Base-by-base conservation (phyloP, 2,329 filamentous ascomycete genomes). In the Trichoderma gracile region DNA sequence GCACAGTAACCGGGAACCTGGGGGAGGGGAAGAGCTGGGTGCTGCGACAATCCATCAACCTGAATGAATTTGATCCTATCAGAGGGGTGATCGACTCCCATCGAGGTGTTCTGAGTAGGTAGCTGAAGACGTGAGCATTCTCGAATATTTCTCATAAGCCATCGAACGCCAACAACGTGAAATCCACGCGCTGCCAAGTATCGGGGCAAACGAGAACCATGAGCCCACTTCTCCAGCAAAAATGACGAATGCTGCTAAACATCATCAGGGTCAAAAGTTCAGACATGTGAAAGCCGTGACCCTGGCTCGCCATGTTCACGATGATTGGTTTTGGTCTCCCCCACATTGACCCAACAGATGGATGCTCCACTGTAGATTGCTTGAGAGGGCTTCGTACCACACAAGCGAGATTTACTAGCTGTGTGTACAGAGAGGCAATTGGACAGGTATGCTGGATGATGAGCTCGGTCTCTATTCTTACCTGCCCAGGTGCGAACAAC, bases 291-390 rank as follows among this genome's bases (percentile, higher is more conserved):
- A 56, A 63, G 60, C 50, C 45, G 43, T 10, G 9, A 56, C 27
- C 30, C 60, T 46, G 60, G 52, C 17, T 52, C 12, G 21, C n/a
- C 10, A 21, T 43, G 47, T 42, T 50, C 21, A 19, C 27, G 21
- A 21, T 15, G 40, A 63, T 63, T 63, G 49, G 50, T 21, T 21
- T 38, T 3, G 9, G 10, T 5, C 7, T 7, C 43, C 33, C 45
- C 60, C 60, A 63, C 60, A 56, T 42, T 45, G 54, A 49, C 60
- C 60, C 60, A 63, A 63, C 60, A 63, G 52, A 63, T 56, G 21
- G 43, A 56, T 3, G 21, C 60, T 43, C 52, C 59, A 45, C 59
- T 38, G 25, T 30, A 23, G 40, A 27, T 7, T 56, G 21, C 55
- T 58, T 43, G 42, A 58, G 43, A 54, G 49, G 59, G 59, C 27